Evolutionary conservation across 2,329 filamentous ascomycete species (phyloP).

Genomic region (Trichoderma koningiopsis): DNA sequence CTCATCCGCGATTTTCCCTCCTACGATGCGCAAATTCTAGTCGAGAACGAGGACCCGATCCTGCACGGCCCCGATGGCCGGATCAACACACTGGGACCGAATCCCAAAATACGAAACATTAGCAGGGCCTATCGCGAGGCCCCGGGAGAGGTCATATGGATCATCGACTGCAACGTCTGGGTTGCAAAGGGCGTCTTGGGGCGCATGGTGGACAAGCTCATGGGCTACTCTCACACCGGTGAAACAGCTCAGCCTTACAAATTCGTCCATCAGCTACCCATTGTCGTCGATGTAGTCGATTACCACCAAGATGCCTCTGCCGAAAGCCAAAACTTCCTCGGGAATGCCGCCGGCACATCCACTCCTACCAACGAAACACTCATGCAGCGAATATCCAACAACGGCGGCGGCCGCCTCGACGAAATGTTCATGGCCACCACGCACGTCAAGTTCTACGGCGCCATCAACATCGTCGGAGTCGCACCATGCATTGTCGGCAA

Average conservation of each 20-base stretch:
- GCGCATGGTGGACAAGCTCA: slow-evolving; percentile 85
- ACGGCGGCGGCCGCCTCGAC: slow-evolving; percentile 80
- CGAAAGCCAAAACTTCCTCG: slow-evolving; percentile 38
- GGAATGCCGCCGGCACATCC: slow-evolving; percentile 39
- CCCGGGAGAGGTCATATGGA: slow-evolving; percentile 86
- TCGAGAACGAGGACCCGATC: slow-evolving; percentile 80
- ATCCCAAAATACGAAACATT: slow-evolving; percentile 98
- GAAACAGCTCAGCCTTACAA: slow-evolving; percentile 66
- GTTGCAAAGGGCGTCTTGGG: slow-evolving; percentile 75
- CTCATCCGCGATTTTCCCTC: slow-evolving; percentile 73
- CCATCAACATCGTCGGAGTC: slow-evolving; percentile 89
- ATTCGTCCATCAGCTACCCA: slow-evolving; percentile 90
- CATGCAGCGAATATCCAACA: slow-evolving; percentile 36
- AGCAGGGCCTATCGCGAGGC: slow-evolving; percentile 90
- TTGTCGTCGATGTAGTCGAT: slow-evolving; percentile 73
- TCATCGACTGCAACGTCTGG: slow-evolving; percentile 97
- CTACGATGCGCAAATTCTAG: slow-evolving; percentile 70
- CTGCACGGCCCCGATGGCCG: slow-evolving; percentile 58
- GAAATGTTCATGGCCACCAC: slow-evolving; percentile 93
- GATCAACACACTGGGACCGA: slow-evolving; percentile 73
- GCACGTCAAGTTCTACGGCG: slow-evolving; percentile 96
- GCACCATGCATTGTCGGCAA: slow-evolving; percentile 96
- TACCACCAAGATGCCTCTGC: slow-evolving; percentile 30
- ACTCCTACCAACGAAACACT: slow-evolving; percentile 33
- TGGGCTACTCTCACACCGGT: slow-evolving; percentile 61